Conservation (phyloP, 2,329 filamentous ascomycete species). For the Neocucurbitaria cava region DNA sequence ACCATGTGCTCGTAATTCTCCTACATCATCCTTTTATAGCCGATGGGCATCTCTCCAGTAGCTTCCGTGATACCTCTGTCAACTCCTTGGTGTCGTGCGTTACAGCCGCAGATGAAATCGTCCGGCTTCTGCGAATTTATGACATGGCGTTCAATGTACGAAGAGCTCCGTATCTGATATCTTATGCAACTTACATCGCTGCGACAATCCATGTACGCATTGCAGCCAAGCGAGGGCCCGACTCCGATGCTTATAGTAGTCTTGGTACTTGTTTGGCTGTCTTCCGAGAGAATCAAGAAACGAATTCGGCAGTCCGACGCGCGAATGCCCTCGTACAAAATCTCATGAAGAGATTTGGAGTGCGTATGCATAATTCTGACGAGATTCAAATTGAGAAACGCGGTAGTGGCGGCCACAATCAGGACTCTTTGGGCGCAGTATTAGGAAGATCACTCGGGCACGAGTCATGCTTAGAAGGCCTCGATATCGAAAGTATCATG, state of each 20-base stretch:
- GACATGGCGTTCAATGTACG: constrained; percentile 55
- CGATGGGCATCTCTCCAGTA: constrained; percentile 57
- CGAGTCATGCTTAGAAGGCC: constrained; percentile 34
- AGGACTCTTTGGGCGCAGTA: constrained; percentile 10
- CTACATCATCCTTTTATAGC: constrained; percentile 62
- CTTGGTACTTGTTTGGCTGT: constrained; percentile 56
- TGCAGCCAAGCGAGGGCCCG: constrained; percentile 52
- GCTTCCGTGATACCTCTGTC: constrained; percentile 49
- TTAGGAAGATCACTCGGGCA: constrained; percentile 15
- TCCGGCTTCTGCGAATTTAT: constrained; percentile 54
- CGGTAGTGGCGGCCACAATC: neutral
- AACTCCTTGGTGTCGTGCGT: constrained; percentile 56
- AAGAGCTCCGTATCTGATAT: constrained; percentile 61
- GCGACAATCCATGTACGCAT: constrained; percentile 62
- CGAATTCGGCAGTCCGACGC: constrained; percentile 58
- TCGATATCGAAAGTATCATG: constrained; percentile 54
- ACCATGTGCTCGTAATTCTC: constrained; percentile 61
- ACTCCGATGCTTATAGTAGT: constrained; percentile 44
- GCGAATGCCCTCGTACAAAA: constrained; percentile 56
- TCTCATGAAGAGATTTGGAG: constrained; percentile 55
- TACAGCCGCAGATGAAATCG: constrained; percentile 56
- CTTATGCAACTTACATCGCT: constrained; percentile 63
- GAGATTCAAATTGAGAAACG: constrained; percentile 25
- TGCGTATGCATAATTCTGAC: constrained; percentile 19
- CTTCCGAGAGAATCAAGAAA: constrained; percentile 59